phyloP scores from a whole-genome alignment of 2,329 filamentous ascomycete species.

The Trichoderma breve region DNA sequence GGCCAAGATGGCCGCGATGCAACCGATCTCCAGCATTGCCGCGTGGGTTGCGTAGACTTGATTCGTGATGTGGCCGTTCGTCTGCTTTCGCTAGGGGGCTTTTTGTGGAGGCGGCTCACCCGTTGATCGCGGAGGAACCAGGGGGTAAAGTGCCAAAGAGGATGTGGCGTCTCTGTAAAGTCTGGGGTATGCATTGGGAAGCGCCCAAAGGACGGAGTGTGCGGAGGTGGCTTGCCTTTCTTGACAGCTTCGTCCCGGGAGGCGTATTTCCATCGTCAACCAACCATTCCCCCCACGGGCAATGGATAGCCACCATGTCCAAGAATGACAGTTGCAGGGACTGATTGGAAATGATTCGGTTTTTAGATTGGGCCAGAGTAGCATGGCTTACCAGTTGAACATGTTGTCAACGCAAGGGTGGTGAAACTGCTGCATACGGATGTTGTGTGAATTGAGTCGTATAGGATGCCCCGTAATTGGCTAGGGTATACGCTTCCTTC shows the following conservation, averaged over 20 bases:
- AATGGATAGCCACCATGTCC: not conserved
- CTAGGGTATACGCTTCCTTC: not conserved
- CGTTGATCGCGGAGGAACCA: not conserved
- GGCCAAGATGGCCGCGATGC: not conserved
- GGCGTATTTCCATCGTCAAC: not conserved
- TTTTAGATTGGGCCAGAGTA: not conserved
- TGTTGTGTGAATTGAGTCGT: not conserved
- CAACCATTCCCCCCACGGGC: not conserved
- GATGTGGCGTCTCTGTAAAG: not conserved
- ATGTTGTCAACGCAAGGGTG: not conserved
- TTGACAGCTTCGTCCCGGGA: not conserved
- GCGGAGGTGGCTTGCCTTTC: constrained; percentile 2
- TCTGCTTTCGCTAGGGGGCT: not conserved
- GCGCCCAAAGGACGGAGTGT: not conserved
- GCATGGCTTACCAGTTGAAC: not conserved
- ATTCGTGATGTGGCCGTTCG: not conserved
- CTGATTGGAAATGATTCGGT: not conserved
- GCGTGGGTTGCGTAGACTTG: not conserved
- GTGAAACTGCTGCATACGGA: not conserved
- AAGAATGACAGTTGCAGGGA: constrained; percentile 1
- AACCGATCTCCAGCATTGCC: not conserved
- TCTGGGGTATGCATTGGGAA: constrained; percentile 18
- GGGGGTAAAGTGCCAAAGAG: not conserved
- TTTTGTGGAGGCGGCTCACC: not conserved
- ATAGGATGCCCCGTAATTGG: not conserved